Percentiles rank a stretch among this genome's conserved stretches.
These are phyloP conservation scores for Aspergillus sclerotialis DNA, from an alignment of 2,329 filamentous ascomycete genomes.

Conservation along the genomic window DNA sequence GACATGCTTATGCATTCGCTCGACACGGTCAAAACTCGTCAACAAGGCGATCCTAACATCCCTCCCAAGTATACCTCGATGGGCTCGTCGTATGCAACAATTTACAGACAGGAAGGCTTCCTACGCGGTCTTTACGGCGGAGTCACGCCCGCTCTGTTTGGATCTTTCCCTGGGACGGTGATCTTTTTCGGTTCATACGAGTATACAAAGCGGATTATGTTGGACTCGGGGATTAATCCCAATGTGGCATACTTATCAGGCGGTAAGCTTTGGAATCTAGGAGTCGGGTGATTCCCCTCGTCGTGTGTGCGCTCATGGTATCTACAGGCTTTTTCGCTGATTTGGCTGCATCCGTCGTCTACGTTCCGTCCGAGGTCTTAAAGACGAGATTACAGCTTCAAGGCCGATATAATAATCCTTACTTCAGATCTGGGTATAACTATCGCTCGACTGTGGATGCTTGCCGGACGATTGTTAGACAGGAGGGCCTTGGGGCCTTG, in stretches of 20 bases:
- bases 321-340: constrained; percentile 78
- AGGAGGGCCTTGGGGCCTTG: constrained; percentile 76
- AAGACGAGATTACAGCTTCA: constrained; percentile 96
- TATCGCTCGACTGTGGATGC: constrained; percentile 83
- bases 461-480: constrained; percentile 71
- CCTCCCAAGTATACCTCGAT: constrained; percentile 90
- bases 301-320: constrained; percentile 4
- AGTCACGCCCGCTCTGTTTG: constrained; percentile 83
- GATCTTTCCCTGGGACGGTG: constrained; percentile 88
- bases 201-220: constrained; percentile 81
- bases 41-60: constrained; percentile 90
- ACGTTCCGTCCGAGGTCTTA: constrained; percentile 94
- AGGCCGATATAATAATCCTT: constrained; percentile 89
- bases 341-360: constrained; percentile 82
- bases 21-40: constrained; percentile 95
- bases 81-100: constrained; percentile 84
- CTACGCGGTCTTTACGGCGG: constrained; percentile 82
- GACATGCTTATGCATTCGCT: constrained; percentile 99
- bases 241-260: constrained; percentile 79
- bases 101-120: constrained; percentile 86
- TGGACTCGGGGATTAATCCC: constrained; percentile 75
- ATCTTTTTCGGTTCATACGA: constrained; percentile 97
- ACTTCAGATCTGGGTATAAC: constrained; percentile 91
- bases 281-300: constrained; percentile 1
- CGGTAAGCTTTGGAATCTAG: constrained; percentile 46